Conservation (phyloP, 805 yeast genomes). For the Spathaspora arborariae region DNA sequence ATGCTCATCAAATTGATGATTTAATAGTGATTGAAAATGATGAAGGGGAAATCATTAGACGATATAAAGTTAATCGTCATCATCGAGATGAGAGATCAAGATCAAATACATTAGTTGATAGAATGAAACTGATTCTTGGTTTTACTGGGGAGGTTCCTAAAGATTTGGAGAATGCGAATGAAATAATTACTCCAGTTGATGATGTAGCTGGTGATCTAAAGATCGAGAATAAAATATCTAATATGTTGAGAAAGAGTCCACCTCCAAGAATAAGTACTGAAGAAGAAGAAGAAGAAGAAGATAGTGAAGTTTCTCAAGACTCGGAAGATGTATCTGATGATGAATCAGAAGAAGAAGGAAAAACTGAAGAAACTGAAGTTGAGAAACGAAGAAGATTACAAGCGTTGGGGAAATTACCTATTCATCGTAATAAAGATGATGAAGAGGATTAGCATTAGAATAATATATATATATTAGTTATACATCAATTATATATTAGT, state of each 20-base stretch:
- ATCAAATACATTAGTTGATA: constrained; percentile 38
- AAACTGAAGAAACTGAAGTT: constrained; percentile 53
- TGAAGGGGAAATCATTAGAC: constrained; percentile 86
- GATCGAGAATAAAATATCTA: constrained; percentile 4
- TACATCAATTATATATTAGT: too few species aligned
- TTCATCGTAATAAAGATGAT: constrained; percentile 41
- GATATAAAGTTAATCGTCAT: constrained; percentile 72
- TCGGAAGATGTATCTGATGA: constrained; percentile 14
- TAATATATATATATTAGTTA: not conserved
- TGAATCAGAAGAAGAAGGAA: constrained; percentile 19
- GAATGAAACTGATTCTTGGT: constrained; percentile 56
- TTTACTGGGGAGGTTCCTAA: too few species aligned
- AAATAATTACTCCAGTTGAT: constrained; percentile 5
- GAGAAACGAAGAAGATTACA: constrained; percentile 62
- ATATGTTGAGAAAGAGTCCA: constrained; percentile 4
- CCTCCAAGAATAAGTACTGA: constrained; percentile 1
- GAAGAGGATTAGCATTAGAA: constrained; percentile 33
- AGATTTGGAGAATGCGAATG: constrained; percentile 2
- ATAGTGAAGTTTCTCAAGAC: constrained; percentile 15
- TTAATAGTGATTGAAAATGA: constrained; percentile 80
- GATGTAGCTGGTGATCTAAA: not conserved
- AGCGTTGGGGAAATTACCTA: constrained; percentile 46
- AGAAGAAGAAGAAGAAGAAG: constrained; percentile 10
- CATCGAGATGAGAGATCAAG: constrained; percentile 25
- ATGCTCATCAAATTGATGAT: constrained; percentile 79